Conservation (phyloP, 2,329 filamentous ascomycete genomes). For the Ascochyta fabae region DNA sequence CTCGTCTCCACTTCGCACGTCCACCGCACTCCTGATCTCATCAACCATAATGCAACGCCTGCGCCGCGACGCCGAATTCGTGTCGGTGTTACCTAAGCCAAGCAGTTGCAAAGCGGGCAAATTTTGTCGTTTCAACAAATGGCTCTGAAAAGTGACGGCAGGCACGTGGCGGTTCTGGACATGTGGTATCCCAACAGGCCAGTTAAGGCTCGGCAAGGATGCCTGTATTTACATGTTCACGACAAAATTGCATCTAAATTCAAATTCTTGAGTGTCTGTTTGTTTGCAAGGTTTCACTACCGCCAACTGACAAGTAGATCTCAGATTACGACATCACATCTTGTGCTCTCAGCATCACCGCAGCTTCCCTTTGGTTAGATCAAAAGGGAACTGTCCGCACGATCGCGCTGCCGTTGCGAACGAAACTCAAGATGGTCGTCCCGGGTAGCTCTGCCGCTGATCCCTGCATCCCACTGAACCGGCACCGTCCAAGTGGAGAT, state of each 20-base stretch:
- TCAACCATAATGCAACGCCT: not conserved
- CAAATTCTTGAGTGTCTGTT: no score
- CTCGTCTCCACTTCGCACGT: constrained; percentile 7
- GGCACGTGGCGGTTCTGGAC: not conserved
- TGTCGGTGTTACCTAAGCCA: constrained; percentile 8
- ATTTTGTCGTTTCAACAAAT: not conserved
- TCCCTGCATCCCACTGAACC: constrained; percentile 2
- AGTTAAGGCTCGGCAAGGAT: not conserved
- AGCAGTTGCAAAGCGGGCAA: not conserved
- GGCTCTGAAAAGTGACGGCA: not conserved
- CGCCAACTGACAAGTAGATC: no score
- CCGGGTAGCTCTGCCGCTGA: constrained; percentile 6
- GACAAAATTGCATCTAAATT: no score
- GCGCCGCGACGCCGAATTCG: not conserved
- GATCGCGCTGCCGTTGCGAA: not conserved
- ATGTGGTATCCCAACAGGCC: no score
- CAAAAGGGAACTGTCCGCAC: not conserved
- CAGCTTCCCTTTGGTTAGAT: no score
- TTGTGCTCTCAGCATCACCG: no score
- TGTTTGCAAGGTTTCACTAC: no score
- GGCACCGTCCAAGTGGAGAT: constrained; percentile 8
- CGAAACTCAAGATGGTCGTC: not conserved
- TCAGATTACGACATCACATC: no score
- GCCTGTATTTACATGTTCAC: not conserved
- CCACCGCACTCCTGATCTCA: constrained; percentile 6